A percentile compares a stretch with the other conserved stretches of the same genome.
Conservation (phyloP, 2,329 filamentous ascomycete genomes). For the Ceratocystis huliohia region DNA sequence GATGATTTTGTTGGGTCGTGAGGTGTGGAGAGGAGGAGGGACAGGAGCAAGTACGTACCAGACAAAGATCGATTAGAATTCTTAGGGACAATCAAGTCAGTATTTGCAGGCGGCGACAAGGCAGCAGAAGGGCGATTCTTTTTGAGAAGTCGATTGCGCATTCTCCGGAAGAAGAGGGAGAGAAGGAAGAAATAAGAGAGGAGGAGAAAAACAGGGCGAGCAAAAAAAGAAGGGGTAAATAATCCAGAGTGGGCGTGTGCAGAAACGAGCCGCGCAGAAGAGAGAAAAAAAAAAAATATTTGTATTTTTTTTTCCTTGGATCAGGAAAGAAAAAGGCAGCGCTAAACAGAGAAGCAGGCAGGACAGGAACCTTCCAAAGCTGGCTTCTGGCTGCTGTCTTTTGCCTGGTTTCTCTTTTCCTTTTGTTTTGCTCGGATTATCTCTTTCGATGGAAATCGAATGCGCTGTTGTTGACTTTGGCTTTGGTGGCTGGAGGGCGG, state of each 20-base stretch:
- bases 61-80: conserved; percentile 11
- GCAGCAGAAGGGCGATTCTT: conserved; percentile 19
- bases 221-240: conserved; percentile 11
- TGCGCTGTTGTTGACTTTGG: no score
- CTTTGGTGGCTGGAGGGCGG: neutral
- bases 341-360: neutral
- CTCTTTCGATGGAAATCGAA: no score
- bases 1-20: neutral
- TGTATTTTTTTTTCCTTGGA: neutral
- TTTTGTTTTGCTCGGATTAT: no score
- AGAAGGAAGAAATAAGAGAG: conserved; percentile 7
- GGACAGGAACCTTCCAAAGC: no score
- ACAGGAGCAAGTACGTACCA: conserved; percentile 16
- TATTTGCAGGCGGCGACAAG: neutral
- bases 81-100: conserved; percentile 12
- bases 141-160: conserved; percentile 19
- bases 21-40: neutral
- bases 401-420: no score
- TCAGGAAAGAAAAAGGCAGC: neutral
- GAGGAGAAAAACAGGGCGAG: conserved; percentile 10
- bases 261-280: conserved; percentile 6
- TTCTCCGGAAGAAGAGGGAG: conserved; percentile 13
- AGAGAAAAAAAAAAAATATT: neutral
- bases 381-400: no score
- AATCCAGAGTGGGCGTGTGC: conserved; percentile 7